A percentile compares a stretch with the other conserved stretches of the same genome.
Conservation (phyloP, 176 grass and related monocot species). For the Carex cristatella region DNA sequence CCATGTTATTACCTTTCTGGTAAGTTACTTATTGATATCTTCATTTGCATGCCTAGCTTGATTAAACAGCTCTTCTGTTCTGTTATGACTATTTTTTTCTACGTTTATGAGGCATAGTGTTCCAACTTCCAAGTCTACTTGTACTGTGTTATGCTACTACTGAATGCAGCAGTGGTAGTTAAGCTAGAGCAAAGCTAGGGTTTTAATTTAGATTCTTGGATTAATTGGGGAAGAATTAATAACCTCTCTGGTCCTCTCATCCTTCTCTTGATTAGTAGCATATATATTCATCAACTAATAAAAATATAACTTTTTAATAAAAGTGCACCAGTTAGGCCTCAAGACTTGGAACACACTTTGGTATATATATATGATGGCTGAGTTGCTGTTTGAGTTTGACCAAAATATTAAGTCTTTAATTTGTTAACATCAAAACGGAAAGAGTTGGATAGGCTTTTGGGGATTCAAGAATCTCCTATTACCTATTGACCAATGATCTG, state of each 20-base stretch:
- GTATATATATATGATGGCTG: background rate
- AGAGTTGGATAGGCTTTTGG: background rate
- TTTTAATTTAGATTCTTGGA: background rate
- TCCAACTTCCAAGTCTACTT: background rate
- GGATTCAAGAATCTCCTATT: background rate
- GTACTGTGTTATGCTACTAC: background rate
- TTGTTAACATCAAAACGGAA: background rate
- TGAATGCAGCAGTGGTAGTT: background rate
- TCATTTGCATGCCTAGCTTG: background rate
- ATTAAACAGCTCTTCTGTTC: background rate
- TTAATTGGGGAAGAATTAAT: background rate
- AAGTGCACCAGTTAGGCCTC: background rate
- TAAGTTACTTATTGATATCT: background rate
- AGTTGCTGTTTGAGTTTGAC: background rate
- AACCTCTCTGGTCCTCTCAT: background rate
- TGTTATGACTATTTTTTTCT: background rate
- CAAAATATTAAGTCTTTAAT: background rate
- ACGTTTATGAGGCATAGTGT: background rate
- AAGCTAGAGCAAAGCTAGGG: background rate
- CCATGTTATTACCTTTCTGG: constrained; percentile 20
- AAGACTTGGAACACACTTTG: background rate
- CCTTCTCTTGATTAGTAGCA: background rate
- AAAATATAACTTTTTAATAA: too few species aligned
- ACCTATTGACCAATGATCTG: background rate
- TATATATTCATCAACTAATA: background rate